Evolutionary conservation across 345 rosid genomes (phyloP), one percentile per base, ranked within the genome.

Genomic region (Bruguiera sexangula): DNA sequence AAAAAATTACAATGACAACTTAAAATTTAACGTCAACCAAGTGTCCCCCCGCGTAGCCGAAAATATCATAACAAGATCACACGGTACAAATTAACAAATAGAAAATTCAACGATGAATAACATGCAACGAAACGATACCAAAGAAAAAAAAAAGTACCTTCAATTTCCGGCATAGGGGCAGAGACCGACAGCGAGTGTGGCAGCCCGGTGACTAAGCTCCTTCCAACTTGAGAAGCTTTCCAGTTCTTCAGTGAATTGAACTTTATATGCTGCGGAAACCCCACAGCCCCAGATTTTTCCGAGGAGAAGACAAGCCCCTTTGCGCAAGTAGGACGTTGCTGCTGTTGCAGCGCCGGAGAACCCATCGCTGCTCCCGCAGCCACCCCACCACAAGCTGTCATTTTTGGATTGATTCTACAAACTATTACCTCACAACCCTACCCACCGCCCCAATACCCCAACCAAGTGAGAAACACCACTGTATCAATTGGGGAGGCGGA

Each of bases 301-400:
- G 75, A 72, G 43, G 79, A 74, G 67, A 80, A 80, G 55, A 75
- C 22, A 26, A 81, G 68, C 58, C 80, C 73, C 73, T 83, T 84
- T 60, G 79, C 73, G 75, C 75, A 69, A 71, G 78, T 39, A 15
- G 86, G 81, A 57, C 85, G 91, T 74, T 83, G 96, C 75, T 22
- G 30, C 15, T 18, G n/a, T 22, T 43, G 50, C 50, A 13, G 50
- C 15, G 50, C 50, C 2, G 82, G 60, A 78, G 92, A 89, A 74
- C 79, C 88, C 80, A 74, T 85, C 30, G 75, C 74, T 15, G 16
- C 18, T 21, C 16, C 29, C 10, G 82, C 80, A 74, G 80, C 79
- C 36, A 20, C 46, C 74, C 93, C 89, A 62, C 79, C 63, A 75
- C 76, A 86, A 71, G 88, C 80, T 66, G 82, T 83, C 89, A 88